Evolutionary conservation across 108 stramenopile genomes (phyloP), one percentile per base, ranked within the genome.

Genomic region (Fistulifera solaris): DNA sequence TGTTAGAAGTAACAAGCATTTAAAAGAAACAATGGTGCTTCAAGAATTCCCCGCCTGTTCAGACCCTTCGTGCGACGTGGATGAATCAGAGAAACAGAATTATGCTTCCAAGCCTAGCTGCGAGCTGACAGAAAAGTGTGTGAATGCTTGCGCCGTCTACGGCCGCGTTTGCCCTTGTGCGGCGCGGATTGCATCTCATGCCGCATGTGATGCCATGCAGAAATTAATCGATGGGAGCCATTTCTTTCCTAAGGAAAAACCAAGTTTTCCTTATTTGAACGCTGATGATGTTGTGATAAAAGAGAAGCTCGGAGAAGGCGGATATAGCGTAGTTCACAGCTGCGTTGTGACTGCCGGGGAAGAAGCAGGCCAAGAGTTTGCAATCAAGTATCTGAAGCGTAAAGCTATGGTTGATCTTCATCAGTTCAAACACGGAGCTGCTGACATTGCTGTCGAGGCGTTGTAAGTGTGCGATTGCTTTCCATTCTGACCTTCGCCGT

Each of bases 151-250:
- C 52, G 56, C 49, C 4, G 75, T 62, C 0, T 68, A 76, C 39
- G 70, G 75, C 21, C 48, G 50, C 5, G 70, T 76, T 11, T 76
- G 75, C 61, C 75, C 75, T 19, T 61, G 44, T 41, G n/a, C 52
- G 12, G 70, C 70, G 0, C 54, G 55, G 21, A 45, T 52, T 4
- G 70, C 70, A 0, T 61, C 51, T 14, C n/a, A 42, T 17, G 75
- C 70, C n/a, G 70, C 67, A 15, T 44, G 59, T 18, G 54, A 48
- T 13, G 60, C 65, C 14, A 43, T 71, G 18, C 45, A 54, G 40
- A 39, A 55, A 17, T 41, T 72, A 15, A 7, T 56, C 1, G 23
- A 38, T 0, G 46, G 65, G 28, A 65, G 62, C 8, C 18, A 49
- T 0, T 27, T 76, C 27, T 71, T 76, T 72, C 40, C 42, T 19